Conservation (phyloP, 2,329 filamentous ascomycete species). For the Sclerotinia borealis region DNA sequence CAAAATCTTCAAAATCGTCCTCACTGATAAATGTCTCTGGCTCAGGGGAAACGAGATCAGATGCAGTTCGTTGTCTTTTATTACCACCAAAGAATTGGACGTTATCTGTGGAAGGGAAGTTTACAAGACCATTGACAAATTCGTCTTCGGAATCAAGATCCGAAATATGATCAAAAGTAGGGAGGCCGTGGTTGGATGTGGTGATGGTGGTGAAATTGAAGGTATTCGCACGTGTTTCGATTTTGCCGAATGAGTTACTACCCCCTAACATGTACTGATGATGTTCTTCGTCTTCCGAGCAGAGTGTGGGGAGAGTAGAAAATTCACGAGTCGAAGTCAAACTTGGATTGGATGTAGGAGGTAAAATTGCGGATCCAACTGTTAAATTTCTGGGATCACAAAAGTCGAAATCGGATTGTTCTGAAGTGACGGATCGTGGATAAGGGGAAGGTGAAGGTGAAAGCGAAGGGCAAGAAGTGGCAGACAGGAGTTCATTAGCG, state of each 20-base stretch:
- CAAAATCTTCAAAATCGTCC: constrained; percentile 69
- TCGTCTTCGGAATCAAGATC: constrained; percentile 90
- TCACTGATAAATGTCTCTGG: constrained; percentile 73
- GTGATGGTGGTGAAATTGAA: constrained; percentile 37
- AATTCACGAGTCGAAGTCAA: constrained; percentile 53
- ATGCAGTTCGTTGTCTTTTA: constrained; percentile 67
- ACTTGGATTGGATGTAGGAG: constrained; percentile 26
- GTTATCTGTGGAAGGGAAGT: constrained; percentile 56
- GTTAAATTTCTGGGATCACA: constrained; percentile 89
- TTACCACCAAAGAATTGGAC: constrained; percentile 52
- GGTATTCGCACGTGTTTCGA: constrained; percentile 45
- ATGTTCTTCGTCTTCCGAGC: constrained; percentile 58
- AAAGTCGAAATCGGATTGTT: constrained; percentile 65
- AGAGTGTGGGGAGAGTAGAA: constrained; percentile 55
- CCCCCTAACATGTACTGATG: constrained; percentile 41
- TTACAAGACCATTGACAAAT: constrained; percentile 67
- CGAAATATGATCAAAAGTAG: constrained; percentile 77
- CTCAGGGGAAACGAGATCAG: constrained; percentile 59
- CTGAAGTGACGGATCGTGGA: constrained; percentile 60
- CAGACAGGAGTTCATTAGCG: constrained; percentile 64
- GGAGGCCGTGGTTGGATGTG: constrained; percentile 52
- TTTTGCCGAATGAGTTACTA: constrained; percentile 8
- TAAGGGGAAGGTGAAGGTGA: constrained; percentile 82
- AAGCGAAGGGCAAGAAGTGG: constrained; percentile 71
- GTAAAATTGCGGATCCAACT: constrained; percentile 48